Evolutionary conservation across 345 rosid species (phyloP).

Genomic region (Citrus australasica): DNA sequence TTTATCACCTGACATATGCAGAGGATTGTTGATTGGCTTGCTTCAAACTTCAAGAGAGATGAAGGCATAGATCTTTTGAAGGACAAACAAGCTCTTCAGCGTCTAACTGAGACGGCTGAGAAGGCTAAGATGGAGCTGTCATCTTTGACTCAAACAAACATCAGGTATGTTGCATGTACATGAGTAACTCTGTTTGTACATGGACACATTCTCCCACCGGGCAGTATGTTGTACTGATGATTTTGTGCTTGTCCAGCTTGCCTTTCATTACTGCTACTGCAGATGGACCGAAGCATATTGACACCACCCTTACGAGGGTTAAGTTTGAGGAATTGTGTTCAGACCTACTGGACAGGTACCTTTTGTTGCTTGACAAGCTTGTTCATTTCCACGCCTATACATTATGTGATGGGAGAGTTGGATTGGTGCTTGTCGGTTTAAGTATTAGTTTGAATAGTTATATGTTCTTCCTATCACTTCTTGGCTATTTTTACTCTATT

Average conservation of each 20-base stretch:
- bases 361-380: background rate
- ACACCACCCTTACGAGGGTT: constrained; percentile 82
- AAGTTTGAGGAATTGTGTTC: constrained; percentile 94
- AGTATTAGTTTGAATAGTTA: background rate
- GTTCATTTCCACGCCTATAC: background rate
- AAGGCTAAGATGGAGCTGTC: constrained; percentile 98
- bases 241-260: constrained; percentile 43
- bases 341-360: constrained; percentile 83
- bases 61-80: constrained; percentile 95
- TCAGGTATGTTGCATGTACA: constrained; percentile 40
- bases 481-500: background rate
- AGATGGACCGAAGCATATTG: constrained; percentile 98
- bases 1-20: constrained; percentile 20
- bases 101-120: constrained; percentile 92
- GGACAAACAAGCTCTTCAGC: constrained; percentile 98
- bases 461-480: background rate
- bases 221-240: background rate
- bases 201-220: background rate
- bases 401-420: background rate
- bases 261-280: constrained; percentile 98
- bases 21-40: constrained; percentile 98
- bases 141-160: constrained; percentile 82
- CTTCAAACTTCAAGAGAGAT: constrained; percentile 66
- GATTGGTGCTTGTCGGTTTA: too few relatives aligned
- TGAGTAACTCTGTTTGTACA: background rate